phyloP scores from a whole-genome alignment of 306 rosid species.

The Castanopsis chinensis region DNA sequence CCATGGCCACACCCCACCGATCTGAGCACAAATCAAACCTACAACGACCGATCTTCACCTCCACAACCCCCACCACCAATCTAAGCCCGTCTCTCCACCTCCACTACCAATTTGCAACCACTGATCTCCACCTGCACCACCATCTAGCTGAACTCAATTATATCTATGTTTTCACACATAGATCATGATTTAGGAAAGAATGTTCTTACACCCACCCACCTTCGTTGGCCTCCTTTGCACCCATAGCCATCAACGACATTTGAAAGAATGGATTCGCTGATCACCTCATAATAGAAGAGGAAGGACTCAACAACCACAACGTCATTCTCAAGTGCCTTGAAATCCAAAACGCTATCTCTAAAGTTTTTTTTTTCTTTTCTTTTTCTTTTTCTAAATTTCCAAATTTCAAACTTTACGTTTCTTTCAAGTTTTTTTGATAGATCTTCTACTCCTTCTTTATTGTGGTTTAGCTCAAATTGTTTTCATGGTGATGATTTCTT shows the following conservation, averaged over 20 bases:
- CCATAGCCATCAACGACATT: slow-evolving; percentile 11
- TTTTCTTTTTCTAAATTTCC: neutral
- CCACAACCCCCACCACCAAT: too few species aligned
- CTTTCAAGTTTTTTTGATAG: neutral
- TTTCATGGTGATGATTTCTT: neutral
- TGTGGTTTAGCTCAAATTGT: neutral
- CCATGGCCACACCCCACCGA: too few species aligned
- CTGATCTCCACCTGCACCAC: too few species aligned
- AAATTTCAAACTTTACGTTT: neutral
- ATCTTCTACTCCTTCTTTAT: neutral
- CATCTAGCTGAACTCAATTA: too few species aligned
- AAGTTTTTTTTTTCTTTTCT: slow-evolving; percentile 39
- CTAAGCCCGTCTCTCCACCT: too few species aligned
- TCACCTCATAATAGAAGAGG: slow-evolving; percentile 84
- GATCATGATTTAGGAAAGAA: too few species aligned
- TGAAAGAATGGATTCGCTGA: slow-evolving; percentile 70
- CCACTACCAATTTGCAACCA: fast-evolving
- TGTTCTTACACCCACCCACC: too few species aligned
- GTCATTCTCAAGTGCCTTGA: slow-evolving; percentile 86
- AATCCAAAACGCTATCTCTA: slow-evolving; percentile 82
- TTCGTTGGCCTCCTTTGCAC: neutral
- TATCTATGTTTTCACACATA: too few species aligned
- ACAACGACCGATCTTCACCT: too few species aligned
- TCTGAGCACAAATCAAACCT: too few species aligned
- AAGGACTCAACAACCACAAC: slow-evolving; percentile 79